Base-by-base conservation (phyloP, 352 stramenopile species). In the Phytophthora palmivora region DNA sequence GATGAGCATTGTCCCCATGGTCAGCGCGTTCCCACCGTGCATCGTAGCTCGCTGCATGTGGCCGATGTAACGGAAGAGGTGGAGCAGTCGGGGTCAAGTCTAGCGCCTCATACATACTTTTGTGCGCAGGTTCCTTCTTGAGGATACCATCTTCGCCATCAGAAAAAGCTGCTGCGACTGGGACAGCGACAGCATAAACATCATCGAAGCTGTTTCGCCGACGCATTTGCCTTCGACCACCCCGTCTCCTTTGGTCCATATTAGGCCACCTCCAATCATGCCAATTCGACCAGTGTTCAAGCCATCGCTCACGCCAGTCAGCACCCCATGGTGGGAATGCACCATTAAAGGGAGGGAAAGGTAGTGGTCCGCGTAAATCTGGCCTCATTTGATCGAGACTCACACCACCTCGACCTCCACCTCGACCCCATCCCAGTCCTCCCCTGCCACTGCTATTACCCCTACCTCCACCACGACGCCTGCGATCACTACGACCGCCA, bases 151-250 rank as follows among this genome's bases (percentile, higher is more conserved):
- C 50, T 36, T 65, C 54, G 30, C 22, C 4, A 41, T 61, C 42
- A 1, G 21, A 37, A 18, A 54, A 12, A 26, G 43, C 56, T 7
- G 50, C 38, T 50, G 59, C 57, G 37, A 72, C 50, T 45, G 67
- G 67, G 6, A 76, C 57, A 9, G 55, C 48, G 6, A 70, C 58
- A 46, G 53, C 51, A n/a, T 69, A 69, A 2, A 79, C 52, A 7
- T 74, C 79, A 39, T 84, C 77, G 22, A 88, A 88, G 47, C 79
- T 88, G 28, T 87, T 82, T 16, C 63, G 72, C 2, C 79, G 74
- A 36, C 75, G 76, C 16, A 73, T 41, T 54, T 49, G 30, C 28
- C 48, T 49, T 52, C 60, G 48, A 14, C 24, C 49, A 43, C 36
- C 37, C 30, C 42, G 30, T 30, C 58, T 63, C 42, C 32, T 47